phyloP scores from a whole-genome alignment of 305 asterid genomes.

The Solanum chacoense region DNA sequence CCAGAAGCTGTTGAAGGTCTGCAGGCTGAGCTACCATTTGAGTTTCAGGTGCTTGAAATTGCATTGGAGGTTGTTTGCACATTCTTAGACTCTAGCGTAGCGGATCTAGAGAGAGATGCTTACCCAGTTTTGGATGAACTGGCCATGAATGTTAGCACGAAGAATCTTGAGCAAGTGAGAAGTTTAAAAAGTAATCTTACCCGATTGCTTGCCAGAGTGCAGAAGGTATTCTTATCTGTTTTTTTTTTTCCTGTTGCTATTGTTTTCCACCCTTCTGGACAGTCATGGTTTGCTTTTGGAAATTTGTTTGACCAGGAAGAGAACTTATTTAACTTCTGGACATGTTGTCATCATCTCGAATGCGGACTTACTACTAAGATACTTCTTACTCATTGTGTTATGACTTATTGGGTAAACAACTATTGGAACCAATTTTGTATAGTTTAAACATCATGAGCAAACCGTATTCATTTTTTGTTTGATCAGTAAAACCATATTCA shows the following conservation, averaged over 20 bases:
- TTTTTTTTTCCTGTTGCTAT: neutral
- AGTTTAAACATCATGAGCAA: neutral
- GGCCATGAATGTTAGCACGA: constrained; percentile 81
- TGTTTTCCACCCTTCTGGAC: neutral
- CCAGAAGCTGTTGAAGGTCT: constrained; percentile 56
- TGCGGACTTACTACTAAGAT: neutral
- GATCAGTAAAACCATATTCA: neutral
- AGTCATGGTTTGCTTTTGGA: neutral
- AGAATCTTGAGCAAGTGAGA: constrained; percentile 85
- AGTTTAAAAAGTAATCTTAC: constrained; percentile 92
- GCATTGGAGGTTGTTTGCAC: constrained; percentile 90
- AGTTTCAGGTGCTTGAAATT: constrained; percentile 91
- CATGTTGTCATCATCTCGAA: neutral
- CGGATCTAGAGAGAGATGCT: constrained; percentile 88
- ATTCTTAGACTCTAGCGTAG: constrained; percentile 62
- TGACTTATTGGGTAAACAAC: neutral
- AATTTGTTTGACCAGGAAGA: neutral
- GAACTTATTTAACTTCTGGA: neutral
- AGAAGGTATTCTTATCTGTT: constrained; percentile 44
- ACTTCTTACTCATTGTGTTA: neutral
- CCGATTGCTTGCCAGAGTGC: constrained; percentile 85
- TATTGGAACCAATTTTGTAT: neutral
- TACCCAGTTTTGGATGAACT: constrained; percentile 93
- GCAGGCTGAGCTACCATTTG: constrained; percentile 92
- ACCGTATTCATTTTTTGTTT: neutral